Evolutionary conservation across 1,139 yeast genomes (phyloP).

Genomic region (Lodderomyces margitis): DNA sequence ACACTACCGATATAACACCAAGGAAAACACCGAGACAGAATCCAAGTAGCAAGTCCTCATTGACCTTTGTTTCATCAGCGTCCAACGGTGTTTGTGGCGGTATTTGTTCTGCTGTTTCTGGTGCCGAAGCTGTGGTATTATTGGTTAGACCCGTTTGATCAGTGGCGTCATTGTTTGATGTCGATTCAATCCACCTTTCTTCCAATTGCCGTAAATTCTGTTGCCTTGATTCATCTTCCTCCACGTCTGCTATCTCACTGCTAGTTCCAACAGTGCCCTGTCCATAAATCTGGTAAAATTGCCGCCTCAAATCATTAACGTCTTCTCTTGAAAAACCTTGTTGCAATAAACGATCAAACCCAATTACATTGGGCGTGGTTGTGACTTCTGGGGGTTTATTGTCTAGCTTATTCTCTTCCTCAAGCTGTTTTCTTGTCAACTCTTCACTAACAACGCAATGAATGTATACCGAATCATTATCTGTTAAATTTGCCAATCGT

Average conservation of each 20-base stretch:
- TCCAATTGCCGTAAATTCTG: constrained; percentile 61
- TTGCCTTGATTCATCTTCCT: constrained; percentile 39
- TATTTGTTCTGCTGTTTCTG: constrained; percentile 5
- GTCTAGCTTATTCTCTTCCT: constrained; percentile 62
- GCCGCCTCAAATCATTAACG: constrained; percentile 66
- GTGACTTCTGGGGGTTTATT: constrained; percentile 48
- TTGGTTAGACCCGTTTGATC: constrained; percentile 1
- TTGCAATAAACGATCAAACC: constrained; percentile 77
- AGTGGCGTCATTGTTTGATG: constrained; percentile 40
- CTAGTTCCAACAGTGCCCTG: constrained; percentile 13
- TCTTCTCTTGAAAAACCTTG: constrained; percentile 85
- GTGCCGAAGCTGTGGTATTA: background rate
- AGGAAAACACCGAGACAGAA: constrained; percentile 60
- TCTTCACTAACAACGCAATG: constrained; percentile 84
- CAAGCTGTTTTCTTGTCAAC: constrained; percentile 56
- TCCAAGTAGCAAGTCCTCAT: constrained; percentile 63
- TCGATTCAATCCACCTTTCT: constrained; percentile 88
- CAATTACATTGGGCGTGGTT: constrained; percentile 70
- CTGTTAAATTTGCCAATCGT: constrained; percentile 7
- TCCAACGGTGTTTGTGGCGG: constrained; percentile 24
- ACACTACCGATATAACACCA: constrained; percentile 59
- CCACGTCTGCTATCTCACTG: constrained; percentile 33
- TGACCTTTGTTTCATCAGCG: constrained; percentile 38
- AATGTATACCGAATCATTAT: constrained; percentile 44
- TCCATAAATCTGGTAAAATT: constrained; percentile 63